A percentile compares a stretch with the other conserved stretches of the same genome.
phyloP scores from a whole-genome alignment of 352 stramenopile species.

The Globisporangium sylvaticum region DNA sequence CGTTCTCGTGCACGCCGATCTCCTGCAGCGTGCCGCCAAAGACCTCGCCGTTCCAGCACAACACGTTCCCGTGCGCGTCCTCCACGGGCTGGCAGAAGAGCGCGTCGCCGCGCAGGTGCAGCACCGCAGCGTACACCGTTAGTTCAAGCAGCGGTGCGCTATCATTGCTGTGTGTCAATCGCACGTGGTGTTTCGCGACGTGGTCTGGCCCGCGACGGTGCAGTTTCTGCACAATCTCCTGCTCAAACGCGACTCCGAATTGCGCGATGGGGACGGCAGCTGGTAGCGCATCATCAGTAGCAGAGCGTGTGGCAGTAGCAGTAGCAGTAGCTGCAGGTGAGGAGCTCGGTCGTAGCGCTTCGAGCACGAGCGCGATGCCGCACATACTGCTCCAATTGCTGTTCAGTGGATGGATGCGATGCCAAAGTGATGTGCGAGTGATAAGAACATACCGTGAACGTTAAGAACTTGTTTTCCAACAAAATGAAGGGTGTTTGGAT shows the following conservation, averaged over 20 bases:
- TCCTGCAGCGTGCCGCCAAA: constrained; percentile 34
- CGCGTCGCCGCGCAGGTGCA: constrained; percentile 84
- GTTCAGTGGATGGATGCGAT: background rate
- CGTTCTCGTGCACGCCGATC: constrained; percentile 24
- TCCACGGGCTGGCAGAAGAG: constrained; percentile 80
- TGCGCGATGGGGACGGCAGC: background rate
- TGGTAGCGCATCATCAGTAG: background rate
- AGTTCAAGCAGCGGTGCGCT: constrained; percentile 16
- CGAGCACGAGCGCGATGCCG: constrained; percentile 29
- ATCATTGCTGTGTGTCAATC: constrained; percentile 6
- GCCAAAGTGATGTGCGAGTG: background rate
- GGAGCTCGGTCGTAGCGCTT: background rate
- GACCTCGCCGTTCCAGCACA: constrained; percentile 94
- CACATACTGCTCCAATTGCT: constrained; percentile 22
- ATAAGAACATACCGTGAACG: background rate
- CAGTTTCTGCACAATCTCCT: constrained; percentile 17
- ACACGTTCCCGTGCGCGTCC: constrained; percentile 54
- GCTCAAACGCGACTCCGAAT: constrained; percentile 10
- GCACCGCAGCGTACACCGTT: constrained; percentile 76
- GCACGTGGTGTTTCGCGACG: constrained; percentile 2
- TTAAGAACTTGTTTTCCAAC: background rate
- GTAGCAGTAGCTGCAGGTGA: background rate
- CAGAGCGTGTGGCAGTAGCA: background rate
- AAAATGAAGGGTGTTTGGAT: no score
- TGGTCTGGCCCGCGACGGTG: constrained; percentile 31